Evolutionary conservation across 306 rosid genomes (phyloP), one percentile per base, ranked within the genome.

Genomic region (Prunus persica): DNA sequence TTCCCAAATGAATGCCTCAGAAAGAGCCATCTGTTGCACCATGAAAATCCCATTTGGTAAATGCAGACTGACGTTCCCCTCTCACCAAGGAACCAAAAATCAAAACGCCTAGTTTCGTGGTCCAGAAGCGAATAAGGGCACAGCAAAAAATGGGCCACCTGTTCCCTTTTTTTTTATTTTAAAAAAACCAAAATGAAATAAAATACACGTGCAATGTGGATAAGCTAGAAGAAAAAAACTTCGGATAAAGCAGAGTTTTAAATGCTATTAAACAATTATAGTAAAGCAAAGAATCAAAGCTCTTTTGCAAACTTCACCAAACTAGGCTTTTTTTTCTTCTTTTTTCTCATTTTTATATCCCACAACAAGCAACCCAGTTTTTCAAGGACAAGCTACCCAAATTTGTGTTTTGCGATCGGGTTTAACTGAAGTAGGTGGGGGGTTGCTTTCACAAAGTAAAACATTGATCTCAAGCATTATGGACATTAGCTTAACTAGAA

Each of bases 361-460:
- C 34, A 6, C 22, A 2, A 38, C 55, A 61, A 49, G 65, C 10
- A 20, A 22, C 34, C 80, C 25, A 24, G 5, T 16, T 27, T 49
- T 67, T 78, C 52, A 69, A 22, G 46, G 63, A 34, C 72, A 75
- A 28, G 28, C 57, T 18, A 28, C 19, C 16, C 27, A 27, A 20
- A n/a, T 16, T 6, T 7, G 46, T 11, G 4, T 41, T 38, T 51
- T 32, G 49, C 5, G 34, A 51, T 64, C 54, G 66, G 68, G 43
- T 55, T 65, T 83, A 55, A 51, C 50, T 30, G 46, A 72, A 57
- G 83, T 70, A 0, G 88, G 76, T 76, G 49, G 56, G 60, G 47
- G n/a, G 86, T 72, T 81, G 25, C 80, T 77, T 79, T 85, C 81
- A 30, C 8, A 66, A 76, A 50, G 72, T 65, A 72, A 66, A 57